These are phyloP conservation scores for Clausena lansium DNA, from an alignment of 345 rosid species.

Conservation along the genomic window DNA sequence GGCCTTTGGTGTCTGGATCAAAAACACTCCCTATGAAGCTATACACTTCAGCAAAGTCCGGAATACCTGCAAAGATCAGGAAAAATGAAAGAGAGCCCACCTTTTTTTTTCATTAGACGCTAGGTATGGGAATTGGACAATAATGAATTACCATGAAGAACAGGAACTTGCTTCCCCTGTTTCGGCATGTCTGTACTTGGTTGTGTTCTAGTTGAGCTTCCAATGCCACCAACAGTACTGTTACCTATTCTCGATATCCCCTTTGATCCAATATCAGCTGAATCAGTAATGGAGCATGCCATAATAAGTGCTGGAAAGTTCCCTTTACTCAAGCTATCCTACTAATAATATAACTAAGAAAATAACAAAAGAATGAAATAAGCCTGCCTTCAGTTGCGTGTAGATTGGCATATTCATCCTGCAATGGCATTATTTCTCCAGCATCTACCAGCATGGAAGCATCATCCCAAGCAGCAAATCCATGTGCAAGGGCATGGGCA, in stretches of 20 bases:
- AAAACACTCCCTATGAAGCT: slow-evolving; percentile 89
- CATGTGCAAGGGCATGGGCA: slow-evolving; percentile 40
- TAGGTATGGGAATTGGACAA: not conserved
- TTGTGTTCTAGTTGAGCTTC: slow-evolving; percentile 41
- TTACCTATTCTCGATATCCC: slow-evolving; percentile 46
- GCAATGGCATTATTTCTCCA: slow-evolving; percentile 39
- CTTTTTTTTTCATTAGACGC: not conserved
- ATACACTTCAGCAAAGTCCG: slow-evolving; percentile 91
- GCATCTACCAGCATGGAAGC: slow-evolving; percentile 49
- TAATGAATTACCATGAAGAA: slow-evolving; percentile 54
- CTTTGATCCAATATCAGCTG: slow-evolving; percentile 93
- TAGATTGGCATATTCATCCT: slow-evolving; percentile 48
- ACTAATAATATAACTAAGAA: slow-evolving; percentile 21
- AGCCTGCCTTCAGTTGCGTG: slow-evolving; percentile 58
- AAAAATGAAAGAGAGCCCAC: slow-evolving; percentile 16
- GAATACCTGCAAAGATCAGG: slow-evolving; percentile 50
- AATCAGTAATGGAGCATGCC: slow-evolving; percentile 68
- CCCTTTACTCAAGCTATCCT: slow-evolving; percentile 29
- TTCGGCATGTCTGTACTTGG: slow-evolving; percentile 46
- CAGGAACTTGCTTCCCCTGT: slow-evolving; percentile 46
- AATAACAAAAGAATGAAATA: slow-evolving; percentile 24
- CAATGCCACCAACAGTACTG: slow-evolving; percentile 48
- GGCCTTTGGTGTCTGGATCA: slow-evolving; percentile 70
- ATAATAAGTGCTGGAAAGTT: slow-evolving; percentile 69
- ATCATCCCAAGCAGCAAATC: slow-evolving; percentile 68